phyloP scores from a whole-genome alignment of 208 protist genomes.

The Acanthamoeba divionensis region DNA sequence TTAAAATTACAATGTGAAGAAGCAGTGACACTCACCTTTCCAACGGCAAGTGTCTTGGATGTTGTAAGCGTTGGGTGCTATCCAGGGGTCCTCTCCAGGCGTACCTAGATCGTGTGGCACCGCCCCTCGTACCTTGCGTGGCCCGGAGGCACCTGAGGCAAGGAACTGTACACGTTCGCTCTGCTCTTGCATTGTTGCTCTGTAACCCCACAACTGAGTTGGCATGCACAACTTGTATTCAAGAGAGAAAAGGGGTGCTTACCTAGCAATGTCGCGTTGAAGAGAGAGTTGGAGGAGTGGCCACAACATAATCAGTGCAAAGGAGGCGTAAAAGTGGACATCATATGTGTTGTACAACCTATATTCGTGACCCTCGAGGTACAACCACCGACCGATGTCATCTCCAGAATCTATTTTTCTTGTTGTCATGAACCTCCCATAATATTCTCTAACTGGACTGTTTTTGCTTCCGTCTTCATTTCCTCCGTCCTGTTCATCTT shows the following conservation, averaged over 20 bases:
- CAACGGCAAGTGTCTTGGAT: constrained; percentile 73
- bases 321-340: constrained; percentile 80
- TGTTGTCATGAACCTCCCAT: too few species aligned
- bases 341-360: constrained; percentile 82
- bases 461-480: not conserved
- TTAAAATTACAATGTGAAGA: not conserved
- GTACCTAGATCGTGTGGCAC: constrained; percentile 80
- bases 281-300: constrained; percentile 71
- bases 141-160: not conserved
- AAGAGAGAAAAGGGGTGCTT: not conserved
- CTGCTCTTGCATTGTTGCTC: constrained; percentile 57
- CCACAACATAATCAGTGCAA: constrained; percentile 73
- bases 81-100: constrained; percentile 73
- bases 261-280: constrained; percentile 62
- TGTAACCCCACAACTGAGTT: not conserved
- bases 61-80: constrained; percentile 74
- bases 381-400: constrained; percentile 54
- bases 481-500: not conserved
- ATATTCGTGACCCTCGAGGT: constrained; percentile 76
- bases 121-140: not conserved
- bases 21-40: constrained; percentile 21
- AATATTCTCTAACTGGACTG: too few species aligned
- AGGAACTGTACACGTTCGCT: not conserved
- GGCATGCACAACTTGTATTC: not conserved
- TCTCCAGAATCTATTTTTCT: too few species aligned